phyloP scores from a whole-genome alignment of 2,329 filamentous ascomycete genomes.

The Blastomyces emzantsi region DNA sequence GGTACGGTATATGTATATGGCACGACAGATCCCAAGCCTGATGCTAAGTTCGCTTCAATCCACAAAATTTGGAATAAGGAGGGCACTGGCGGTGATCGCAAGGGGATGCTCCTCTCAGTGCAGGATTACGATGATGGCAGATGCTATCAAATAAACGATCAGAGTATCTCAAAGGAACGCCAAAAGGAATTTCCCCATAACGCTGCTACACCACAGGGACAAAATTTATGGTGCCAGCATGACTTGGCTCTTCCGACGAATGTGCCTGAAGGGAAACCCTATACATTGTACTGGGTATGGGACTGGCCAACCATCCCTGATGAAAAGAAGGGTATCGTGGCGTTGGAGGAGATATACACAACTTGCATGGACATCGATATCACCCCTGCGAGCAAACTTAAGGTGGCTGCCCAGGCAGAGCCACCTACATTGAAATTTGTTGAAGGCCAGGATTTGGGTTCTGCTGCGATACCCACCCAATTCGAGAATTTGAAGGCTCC shows the following conservation, averaged over 20 bases:
- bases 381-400: neutral
- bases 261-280: constrained; percentile 52
- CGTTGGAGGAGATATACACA: constrained; percentile 41
- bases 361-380: constrained; percentile 42
- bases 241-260: constrained; percentile 66
- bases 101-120: constrained; percentile 65
- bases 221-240: constrained; percentile 68
- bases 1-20: constrained; percentile 70
- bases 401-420: neutral
- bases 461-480: constrained; percentile 32
- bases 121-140: constrained; percentile 83
- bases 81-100: constrained; percentile 69
- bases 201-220: constrained; percentile 46
- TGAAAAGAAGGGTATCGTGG: constrained; percentile 25
- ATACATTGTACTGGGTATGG: constrained; percentile 95
- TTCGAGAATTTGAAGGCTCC: constrained; percentile 25
- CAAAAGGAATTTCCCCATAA: constrained; percentile 44
- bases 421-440: constrained; percentile 9
- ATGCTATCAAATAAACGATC: constrained; percentile 70
- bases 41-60: constrained; percentile 55
- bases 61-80: constrained; percentile 69
- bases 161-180: constrained; percentile 51
- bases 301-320: constrained; percentile 63
- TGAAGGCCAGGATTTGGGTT: constrained; percentile 29
- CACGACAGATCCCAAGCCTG: constrained; percentile 50